phyloP scores from a whole-genome alignment of 495 filamentous ascomycete species.

The Parmelia sp. region DNA sequence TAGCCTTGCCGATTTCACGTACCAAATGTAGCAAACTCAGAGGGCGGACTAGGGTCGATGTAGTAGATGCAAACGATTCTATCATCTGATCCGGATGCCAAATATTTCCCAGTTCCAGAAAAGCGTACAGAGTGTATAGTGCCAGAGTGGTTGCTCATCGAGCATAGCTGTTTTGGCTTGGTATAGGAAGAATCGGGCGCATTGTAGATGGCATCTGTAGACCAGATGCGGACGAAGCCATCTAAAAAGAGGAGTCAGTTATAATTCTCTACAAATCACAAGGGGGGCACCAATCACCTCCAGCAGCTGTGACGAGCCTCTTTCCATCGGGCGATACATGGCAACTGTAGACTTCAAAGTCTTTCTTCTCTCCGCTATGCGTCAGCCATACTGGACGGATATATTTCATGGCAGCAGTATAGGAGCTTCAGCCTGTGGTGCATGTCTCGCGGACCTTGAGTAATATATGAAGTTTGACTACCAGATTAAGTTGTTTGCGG shows the following conservation, averaged over 20 bases:
- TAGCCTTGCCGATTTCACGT: slow-evolving; percentile 29
- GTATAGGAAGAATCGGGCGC: slow-evolving; percentile 58
- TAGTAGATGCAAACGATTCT: slow-evolving; percentile 97
- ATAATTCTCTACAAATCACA: slow-evolving; percentile 4
- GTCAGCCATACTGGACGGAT: slow-evolving; percentile 91
- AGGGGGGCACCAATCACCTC: slow-evolving; percentile 52
- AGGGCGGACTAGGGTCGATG: slow-evolving; percentile 72
- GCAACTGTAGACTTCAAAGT: slow-evolving; percentile 96
- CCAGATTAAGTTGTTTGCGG: not conserved
- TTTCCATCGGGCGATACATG: slow-evolving; percentile 92
- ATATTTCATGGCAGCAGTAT: slow-evolving; percentile 60
- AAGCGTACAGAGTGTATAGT: slow-evolving; percentile 97
- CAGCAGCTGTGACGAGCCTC: slow-evolving; percentile 85
- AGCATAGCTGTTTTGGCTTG: slow-evolving; percentile 89
- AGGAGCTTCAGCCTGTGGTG: slow-evolving; percentile 5
- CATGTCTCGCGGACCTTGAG: slow-evolving; percentile 9
- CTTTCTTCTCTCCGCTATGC: slow-evolving; percentile 88
- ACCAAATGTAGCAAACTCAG: slow-evolving; percentile 70
- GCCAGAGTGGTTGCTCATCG: slow-evolving; percentile 95
- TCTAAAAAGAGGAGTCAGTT: slow-evolving; percentile 45
- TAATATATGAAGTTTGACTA: not conserved
- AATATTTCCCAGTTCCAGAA: slow-evolving; percentile 83
- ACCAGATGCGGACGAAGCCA: slow-evolving; percentile 96
- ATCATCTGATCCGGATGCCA: slow-evolving; percentile 95
- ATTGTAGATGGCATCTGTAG: slow-evolving; percentile 84